Evolutionary conservation across 768 basidiomycete species (phyloP).

Genomic region (Xerocomus brunneocitrinus): DNA sequence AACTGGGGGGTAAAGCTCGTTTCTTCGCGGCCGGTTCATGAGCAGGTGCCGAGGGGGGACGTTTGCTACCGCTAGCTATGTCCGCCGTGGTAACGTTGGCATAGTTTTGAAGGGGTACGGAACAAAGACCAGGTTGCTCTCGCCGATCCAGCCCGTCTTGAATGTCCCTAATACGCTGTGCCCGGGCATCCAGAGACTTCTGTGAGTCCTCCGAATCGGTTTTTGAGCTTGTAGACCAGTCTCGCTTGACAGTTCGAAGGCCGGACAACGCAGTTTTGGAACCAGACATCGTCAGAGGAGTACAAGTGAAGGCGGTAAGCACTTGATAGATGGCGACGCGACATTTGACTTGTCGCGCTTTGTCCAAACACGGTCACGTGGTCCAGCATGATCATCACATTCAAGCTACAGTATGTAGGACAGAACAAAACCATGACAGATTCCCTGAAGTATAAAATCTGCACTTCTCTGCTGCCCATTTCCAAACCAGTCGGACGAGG

Average conservation of each 20-base stretch:
- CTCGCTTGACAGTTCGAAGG: constrained; percentile 54
- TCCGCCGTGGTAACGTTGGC: constrained; percentile 13
- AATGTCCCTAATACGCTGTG: constrained; percentile 51
- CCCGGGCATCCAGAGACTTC: constrained; percentile 21
- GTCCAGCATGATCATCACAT: background rate
- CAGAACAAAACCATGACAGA: constrained; percentile 34
- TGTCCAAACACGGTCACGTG: constrained; percentile 22
- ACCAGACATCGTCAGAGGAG: constrained; percentile 24
- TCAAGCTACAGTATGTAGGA: constrained; percentile 24
- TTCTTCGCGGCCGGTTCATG: constrained; percentile 43
- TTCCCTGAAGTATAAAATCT: constrained; percentile 25
- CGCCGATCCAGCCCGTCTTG: constrained; percentile 51
- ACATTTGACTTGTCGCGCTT: background rate
- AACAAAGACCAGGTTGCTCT: constrained; percentile 24
- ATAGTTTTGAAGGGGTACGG: constrained; percentile 9
- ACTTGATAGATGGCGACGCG: background rate
- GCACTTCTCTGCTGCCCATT: constrained; percentile 48
- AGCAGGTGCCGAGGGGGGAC: constrained; percentile 20
- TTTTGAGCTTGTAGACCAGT: constrained; percentile 53
- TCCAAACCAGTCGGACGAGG: constrained; percentile 51
- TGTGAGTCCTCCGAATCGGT: constrained; percentile 17
- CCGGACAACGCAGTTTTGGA: constrained; percentile 48
- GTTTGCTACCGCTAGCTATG: constrained; percentile 31
- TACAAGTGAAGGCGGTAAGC: background rate
- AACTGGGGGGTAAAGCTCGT: constrained; percentile 50